These are phyloP conservation scores for Neurospora sp. DNA, from an alignment of 495 filamentous ascomycete genomes.

Conservation along the genomic window DNA sequence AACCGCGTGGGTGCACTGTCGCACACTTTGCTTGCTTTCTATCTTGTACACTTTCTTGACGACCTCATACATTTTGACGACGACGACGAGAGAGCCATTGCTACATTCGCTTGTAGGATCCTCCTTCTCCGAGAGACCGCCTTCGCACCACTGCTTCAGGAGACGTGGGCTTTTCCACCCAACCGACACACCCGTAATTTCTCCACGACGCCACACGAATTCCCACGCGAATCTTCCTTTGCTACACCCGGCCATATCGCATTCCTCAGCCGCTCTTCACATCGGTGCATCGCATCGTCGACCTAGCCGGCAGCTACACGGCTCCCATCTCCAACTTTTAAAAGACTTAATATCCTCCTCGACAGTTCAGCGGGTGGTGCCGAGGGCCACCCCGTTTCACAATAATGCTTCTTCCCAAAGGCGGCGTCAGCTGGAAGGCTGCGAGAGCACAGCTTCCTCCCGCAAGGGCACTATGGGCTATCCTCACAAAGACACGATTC, in stretches of 20 bases:
- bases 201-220: background rate
- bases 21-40: background rate
- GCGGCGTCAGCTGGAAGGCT: conserved; percentile 88
- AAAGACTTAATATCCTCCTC: conserved; percentile 1
- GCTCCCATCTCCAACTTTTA: background rate
- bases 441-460: conserved; percentile 73
- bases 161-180: background rate
- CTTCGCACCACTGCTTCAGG: background rate
- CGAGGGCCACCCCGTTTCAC: conserved; percentile 24
- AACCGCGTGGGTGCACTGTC: background rate
- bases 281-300: background rate
- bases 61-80: background rate
- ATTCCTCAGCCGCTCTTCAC: background rate
- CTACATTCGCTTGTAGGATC: background rate
- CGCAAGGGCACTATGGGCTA: conserved; percentile 64
- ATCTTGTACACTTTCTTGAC: background rate
- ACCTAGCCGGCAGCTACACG: background rate
- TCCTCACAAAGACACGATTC: conserved; percentile 70
- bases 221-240: background rate
- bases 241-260: background rate
- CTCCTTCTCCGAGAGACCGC: background rate
- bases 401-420: conserved; percentile 65
- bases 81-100: background rate
- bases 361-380: conserved; percentile 20
- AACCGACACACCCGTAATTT: background rate